Base-by-base conservation (phyloP, 768 basidiomycete species). In the Flagelloscypha sp. region DNA sequence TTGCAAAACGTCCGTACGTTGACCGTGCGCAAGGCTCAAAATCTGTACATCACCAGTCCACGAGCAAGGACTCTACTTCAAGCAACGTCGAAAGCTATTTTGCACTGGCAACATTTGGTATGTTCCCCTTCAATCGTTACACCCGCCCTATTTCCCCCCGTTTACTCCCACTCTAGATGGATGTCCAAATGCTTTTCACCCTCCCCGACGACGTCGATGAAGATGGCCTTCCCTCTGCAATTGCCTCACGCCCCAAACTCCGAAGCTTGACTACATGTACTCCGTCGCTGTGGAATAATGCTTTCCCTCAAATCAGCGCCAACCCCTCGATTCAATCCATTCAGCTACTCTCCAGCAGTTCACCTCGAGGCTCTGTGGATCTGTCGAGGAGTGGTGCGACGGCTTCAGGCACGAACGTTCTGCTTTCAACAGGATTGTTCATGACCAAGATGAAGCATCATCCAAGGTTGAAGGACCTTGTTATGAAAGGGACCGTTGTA, bases 401-500 rank as follows among this genome's bases (percentile, higher is more conserved):
- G 30, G 47, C 47, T 38, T 31, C 37, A 21, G 33, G 40, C 27
- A 40, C 42, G 0, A 41, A 39, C 23, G 65, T 66, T 12, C 54
- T 70, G 13, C 46, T 66, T 25, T 62, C 65, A 11, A 70, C 70
- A 1, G 70, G 72, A 12, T 53, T 79, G 46, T 82, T 75, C 53
- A 62, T 80, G 48, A 66, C 60, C 40, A 70, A 74, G 49, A 73
- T 77, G 0, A 66, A 57, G 54, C 66, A 66, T 42, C 68, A 79
- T 32, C 34, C 61, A 12, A 55, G 72, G 25, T 55, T 81, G 34
- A 60, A 54, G 28, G 74, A 74, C 41, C 61, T 80, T 34, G 70
- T 80, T 36, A 61, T 58, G 31, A 58, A 59, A 30, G 79, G 78
- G 48, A 74, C 75, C n/a, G n/a, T n/a, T n/a, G n/a, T n/a, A n/a